A percentile compares a stretch with the other conserved stretches of the same genome.
Evolutionary conservation across 2,329 filamentous ascomycete genomes (phyloP).

Genomic region (Fusarium pseudonygamai): DNA sequence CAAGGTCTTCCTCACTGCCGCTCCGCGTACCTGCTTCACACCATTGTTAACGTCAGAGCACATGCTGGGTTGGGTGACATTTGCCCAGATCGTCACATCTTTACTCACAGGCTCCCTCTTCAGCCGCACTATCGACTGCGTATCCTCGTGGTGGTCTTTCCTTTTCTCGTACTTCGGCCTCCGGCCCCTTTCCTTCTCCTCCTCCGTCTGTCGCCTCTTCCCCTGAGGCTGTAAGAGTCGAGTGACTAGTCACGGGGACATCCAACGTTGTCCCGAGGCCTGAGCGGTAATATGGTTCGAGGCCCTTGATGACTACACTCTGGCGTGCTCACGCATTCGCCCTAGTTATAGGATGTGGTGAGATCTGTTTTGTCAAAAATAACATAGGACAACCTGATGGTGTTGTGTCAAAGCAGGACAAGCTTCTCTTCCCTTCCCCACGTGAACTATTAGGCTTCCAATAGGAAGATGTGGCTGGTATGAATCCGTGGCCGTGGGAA

Average conservation of each 20-base stretch:
- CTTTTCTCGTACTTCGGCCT: conserved; percentile 22
- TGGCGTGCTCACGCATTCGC: conserved; percentile 26
- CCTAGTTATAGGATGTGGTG: conserved; percentile 27
- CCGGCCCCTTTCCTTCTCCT: conserved; percentile 23
- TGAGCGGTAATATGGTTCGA: conserved; percentile 36
- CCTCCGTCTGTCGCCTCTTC: conserved; percentile 15
- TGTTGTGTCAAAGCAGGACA: conserved; percentile 37
- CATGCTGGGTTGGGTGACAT: conserved; percentile 42
- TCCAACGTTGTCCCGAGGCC: conserved; percentile 37
- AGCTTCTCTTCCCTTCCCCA: conserved; percentile 37
- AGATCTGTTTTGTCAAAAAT: conserved; percentile 29
- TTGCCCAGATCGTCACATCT: conserved; percentile 29
- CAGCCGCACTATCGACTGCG: conserved; percentile 22
- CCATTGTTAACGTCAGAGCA: conserved; percentile 32
- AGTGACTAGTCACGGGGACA: conserved; percentile 41
- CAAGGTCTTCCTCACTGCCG: conserved; percentile 20
- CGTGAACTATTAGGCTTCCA: conserved; percentile 41
- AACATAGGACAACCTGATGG: conserved; percentile 30
- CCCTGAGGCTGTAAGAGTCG: conserved; percentile 28
- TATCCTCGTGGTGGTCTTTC: conserved; percentile 2
- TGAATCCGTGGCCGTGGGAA: conserved; percentile 37
- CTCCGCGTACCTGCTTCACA: conserved; percentile 24
- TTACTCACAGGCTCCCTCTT: conserved; percentile 33
- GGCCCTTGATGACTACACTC: conserved; percentile 38
- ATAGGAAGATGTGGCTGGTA: conserved; percentile 34